Conservation (phyloP, 345 rosid species). For the Isatis tinctoria region DNA sequence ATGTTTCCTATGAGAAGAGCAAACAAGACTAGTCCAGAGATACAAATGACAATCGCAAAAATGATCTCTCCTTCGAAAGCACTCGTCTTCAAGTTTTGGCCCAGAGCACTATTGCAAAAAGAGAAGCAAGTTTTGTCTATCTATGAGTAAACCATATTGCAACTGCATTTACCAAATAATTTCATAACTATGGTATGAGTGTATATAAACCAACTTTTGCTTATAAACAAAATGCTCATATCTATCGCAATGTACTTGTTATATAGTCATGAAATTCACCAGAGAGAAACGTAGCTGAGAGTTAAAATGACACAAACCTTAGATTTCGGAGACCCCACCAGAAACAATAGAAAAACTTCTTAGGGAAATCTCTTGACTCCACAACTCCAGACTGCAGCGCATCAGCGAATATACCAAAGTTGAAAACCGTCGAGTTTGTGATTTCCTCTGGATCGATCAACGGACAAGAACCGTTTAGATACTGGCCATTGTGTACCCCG, state of each 20-base stretch:
- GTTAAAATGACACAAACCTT: constrained; percentile 24
- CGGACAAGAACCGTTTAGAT: constrained; percentile 20
- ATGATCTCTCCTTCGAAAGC: constrained; percentile 39
- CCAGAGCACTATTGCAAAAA: constrained; percentile 41
- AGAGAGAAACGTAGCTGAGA: not conserved
- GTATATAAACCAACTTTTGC: not conserved
- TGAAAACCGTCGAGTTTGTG: constrained; percentile 23
- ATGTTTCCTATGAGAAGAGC: constrained; percentile 61
- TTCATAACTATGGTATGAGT: too few species aligned
- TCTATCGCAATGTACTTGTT: too few species aligned
- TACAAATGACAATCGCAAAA: constrained; percentile 42
- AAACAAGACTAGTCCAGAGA: constrained; percentile 52
- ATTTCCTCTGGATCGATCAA: constrained; percentile 24
- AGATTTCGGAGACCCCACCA: constrained; percentile 46
- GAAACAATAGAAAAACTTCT: constrained; percentile 36
- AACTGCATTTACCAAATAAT: too few species aligned
- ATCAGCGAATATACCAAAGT: constrained; percentile 38
- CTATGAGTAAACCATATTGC: not conserved
- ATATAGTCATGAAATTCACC: not conserved
- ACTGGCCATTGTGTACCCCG: not conserved
- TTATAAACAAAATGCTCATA: too few species aligned
- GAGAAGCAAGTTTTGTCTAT: not conserved
- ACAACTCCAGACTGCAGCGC: constrained; percentile 36
- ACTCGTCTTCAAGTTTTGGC: constrained; percentile 60
- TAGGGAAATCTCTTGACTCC: constrained; percentile 28